Base-by-base conservation (phyloP, 1,139 yeast species). In the Saccharomyces uvarum region DNA sequence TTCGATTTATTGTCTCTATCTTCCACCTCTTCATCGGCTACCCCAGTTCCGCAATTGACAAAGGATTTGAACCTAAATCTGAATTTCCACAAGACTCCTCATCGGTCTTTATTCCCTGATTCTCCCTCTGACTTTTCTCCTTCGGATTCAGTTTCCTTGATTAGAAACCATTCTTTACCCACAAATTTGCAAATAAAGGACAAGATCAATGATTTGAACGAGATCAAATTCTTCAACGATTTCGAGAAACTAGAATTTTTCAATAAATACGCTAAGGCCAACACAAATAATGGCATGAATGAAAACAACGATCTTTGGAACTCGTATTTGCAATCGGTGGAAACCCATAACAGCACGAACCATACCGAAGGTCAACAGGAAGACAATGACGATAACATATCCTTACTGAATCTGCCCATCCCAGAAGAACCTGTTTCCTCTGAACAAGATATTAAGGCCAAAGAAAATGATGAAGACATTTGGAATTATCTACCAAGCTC, bases 161-260 rank as follows among this genome's bases (percentile, higher is more conserved):
- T 38, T 38, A 38, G 44, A 16, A 38, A 38, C 24, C 44, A 38
- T 19, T 38, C 44, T n/a, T 38, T 38, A 11, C 44, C 44, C 6
- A 38, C 44, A 6, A 38, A 19, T 9, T 38, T 38, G 44, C 24
- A 38, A 11, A 24, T 38, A 13, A 38, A 38, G 26, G 44, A 38
- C 24, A 38, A 38, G 19, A 38, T 38, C 13, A 24, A 38, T 8
- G 44, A 38, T 38, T 38, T 38, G 44, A 38, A 38, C 26, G 44
- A 38, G 8, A 50, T 60, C 51, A 57, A 56, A 48, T 62, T 62
- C 50, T 41, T 62, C 28, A 64, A 62, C 50, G 59, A 56, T 51
- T 59, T 58, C 48, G 65, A 62, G 49, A 62, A 59, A 29, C 51
- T 51, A 52, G 62, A 58, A 21, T 62, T 62, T 47, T 59, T 59